Conservation (phyloP, 2,329 filamentous ascomycete species). For the Aspergillus sp. region DNA sequence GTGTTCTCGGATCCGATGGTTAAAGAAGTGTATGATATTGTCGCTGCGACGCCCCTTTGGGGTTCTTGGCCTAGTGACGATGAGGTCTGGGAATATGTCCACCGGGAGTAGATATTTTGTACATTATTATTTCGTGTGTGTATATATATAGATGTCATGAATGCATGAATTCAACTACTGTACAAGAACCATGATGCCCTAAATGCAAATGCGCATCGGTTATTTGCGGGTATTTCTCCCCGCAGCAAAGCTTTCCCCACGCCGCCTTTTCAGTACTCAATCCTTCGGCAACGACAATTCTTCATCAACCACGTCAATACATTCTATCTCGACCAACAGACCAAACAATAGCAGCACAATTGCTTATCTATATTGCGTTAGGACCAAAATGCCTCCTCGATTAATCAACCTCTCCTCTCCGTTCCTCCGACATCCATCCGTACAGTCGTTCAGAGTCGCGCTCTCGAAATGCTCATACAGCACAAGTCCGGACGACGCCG, state of each 20-base stretch:
- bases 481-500: constrained; percentile 25
- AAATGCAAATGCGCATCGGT: constrained; percentile 3
- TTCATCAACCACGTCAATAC: constrained; percentile 1
- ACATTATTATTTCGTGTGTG: constrained; percentile 10
- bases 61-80: constrained; percentile 35
- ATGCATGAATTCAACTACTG: no score
- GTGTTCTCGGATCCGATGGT: constrained; percentile 21
- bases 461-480: constrained; percentile 23
- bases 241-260: constrained; percentile 17
- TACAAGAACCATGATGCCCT: no score
- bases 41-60: constrained; percentile 28
- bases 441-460: constrained; percentile 19
- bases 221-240: constrained; percentile 10
- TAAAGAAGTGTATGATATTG: constrained; percentile 30
- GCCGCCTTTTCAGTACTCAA: constrained; percentile 7
- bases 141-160: constrained; percentile 1
- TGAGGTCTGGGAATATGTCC: constrained; percentile 31
- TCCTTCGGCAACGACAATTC: neutral
- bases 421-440: constrained; percentile 11
- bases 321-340: constrained; percentile 2
- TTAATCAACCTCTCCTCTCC: constrained; percentile 18
- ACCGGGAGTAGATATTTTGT: constrained; percentile 9
- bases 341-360: neutral
- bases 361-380: constrained; percentile 5
- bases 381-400: constrained; percentile 23